Base-by-base conservation (phyloP, 371 early-diverging fungal genomes). In the Sporodiniella umbellata region DNA sequence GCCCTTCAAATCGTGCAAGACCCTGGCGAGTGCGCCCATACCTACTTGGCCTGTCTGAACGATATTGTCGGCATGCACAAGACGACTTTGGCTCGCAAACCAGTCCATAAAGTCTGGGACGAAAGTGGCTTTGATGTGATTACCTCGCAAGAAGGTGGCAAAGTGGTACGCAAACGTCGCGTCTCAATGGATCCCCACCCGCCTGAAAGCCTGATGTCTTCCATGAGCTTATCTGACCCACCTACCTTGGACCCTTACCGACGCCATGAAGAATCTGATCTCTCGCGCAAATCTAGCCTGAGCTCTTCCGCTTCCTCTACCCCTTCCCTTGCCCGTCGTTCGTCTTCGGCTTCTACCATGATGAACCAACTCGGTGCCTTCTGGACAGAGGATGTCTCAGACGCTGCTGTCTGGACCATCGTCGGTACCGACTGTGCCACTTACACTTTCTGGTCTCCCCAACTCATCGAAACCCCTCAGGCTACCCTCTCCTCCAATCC, bases 331-430 rank as follows among this genome's bases (percentile, higher is more conserved):
- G 60, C 53, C 42, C 60, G 48, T 58, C 51, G 57, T 18, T 51
- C 45, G 21, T 51, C 47, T 15, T 31, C 42, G 33, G 53, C 51
- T 19, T 26, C 26, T 12, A 22, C 42, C 31, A 24, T 43, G 3
- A 22, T 10, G 0, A 31, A 52, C 15, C 42, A 42, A 8, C 11
- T 12, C 2, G 74, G 79, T 18, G 69, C 80, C 8, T 70, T 75
- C 42, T 90, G 91, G 91, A 74, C 77, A 19, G 88, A 89, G 62
- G 92, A 92, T 63, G 90, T 92, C 6, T 85, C 88, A 1, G 93
- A 93, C 70, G 79, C 82, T 4, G 86, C 90, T 0, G 89, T 93
- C 0, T 93, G 93, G 93, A 93, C 93, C 3, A 84, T 93, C 54
- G 92, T 93, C 7, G 89, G 91, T 24, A 89, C 91, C 4, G 72